Conservation (phyloP, 371 early-diverging fungal genomes). For the Circinella umbellata region DNA sequence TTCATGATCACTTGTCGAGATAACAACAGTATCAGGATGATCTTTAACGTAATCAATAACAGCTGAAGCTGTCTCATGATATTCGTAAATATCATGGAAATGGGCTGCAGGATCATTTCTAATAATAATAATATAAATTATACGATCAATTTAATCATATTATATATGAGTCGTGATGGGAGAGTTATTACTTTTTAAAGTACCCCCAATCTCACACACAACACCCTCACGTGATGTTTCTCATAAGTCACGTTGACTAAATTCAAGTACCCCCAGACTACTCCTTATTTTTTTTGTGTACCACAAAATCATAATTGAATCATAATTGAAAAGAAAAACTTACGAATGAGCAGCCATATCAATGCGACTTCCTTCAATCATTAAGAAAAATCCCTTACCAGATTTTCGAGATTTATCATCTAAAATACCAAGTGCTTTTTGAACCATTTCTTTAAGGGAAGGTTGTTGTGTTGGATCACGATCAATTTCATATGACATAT, state of each 20-base stretch:
- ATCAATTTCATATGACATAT: conserved; percentile 86
- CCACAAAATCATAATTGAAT: neutral
- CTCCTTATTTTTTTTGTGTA: too few species aligned
- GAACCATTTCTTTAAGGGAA: conserved; percentile 74
- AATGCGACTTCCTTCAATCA: conserved; percentile 96
- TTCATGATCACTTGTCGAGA: conserved; percentile 70
- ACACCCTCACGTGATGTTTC: too few species aligned
- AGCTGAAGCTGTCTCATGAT: conserved; percentile 64
- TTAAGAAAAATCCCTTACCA: conserved; percentile 86
- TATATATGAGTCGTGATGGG: neutral
- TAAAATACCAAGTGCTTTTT: conserved; percentile 48
- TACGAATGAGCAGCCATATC: conserved; percentile 84
- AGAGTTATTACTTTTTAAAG: too few species aligned
- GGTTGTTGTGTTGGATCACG: conserved; percentile 69
- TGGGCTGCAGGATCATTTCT: conserved; percentile 83
- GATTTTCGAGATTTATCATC: conserved; percentile 17
- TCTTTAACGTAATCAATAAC: conserved; percentile 67
- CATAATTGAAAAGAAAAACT: neutral
- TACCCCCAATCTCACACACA: too few species aligned
- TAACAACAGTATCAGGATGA: conserved; percentile 72
- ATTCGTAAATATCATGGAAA: conserved; percentile 75
- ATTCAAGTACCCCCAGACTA: too few species aligned
- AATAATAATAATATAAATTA: neutral
- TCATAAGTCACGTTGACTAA: too few species aligned
- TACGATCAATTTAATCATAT: conserved; percentile 3